Percentiles rank a stretch among this genome's conserved stretches.
phyloP scores from a whole-genome alignment of 2,329 filamentous ascomycete genomes.

The Claviceps sp. region DNA sequence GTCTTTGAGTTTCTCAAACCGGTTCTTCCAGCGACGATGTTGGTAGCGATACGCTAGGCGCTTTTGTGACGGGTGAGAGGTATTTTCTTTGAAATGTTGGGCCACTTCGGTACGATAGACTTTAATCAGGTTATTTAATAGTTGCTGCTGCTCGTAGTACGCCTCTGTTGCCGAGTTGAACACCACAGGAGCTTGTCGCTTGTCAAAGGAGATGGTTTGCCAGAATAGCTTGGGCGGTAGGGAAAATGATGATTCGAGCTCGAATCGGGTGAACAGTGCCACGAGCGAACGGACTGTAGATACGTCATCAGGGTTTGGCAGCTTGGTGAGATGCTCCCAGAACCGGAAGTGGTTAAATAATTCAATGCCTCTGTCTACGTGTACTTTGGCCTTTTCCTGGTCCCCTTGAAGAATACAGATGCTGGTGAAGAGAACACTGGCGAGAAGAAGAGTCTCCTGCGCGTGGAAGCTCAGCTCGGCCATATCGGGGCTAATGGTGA shows the following conservation, averaged over 20 bases:
- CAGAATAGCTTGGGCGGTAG: background rate
- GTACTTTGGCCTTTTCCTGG: constrained; percentile 5
- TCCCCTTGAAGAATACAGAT: constrained; percentile 8
- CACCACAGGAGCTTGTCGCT: background rate
- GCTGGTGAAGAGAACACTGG: constrained; percentile 6
- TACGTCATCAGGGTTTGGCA: background rate
- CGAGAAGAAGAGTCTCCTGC: constrained; percentile 8
- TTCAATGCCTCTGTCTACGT: constrained; percentile 4
- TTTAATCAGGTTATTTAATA: constrained; percentile 2
- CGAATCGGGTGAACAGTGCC: constrained; percentile 6
- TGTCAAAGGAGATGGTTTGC: constrained; percentile 1
- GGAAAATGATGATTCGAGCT: constrained; percentile 3
- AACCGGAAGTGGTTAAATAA: constrained; percentile 8
- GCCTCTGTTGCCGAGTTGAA: background rate
- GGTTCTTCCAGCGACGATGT: constrained; percentile 4
- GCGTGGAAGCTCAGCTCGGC: constrained; percentile 1
- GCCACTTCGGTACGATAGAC: constrained; percentile 1
- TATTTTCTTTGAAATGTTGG: background rate
- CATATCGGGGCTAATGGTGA: constrained; percentile 1
- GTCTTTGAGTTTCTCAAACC: constrained; percentile 3
- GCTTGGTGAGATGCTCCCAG: constrained; percentile 3
- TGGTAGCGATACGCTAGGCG: constrained; percentile 1
- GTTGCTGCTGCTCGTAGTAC: constrained; percentile 3
- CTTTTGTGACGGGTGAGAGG: background rate
- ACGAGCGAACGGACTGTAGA: constrained; percentile 5